A percentile compares a stretch with the other conserved stretches of the same genome.
Evolutionary conservation across 495 filamentous ascomycete species (phyloP).

Genomic region (Pseudevernia furfuracea): DNA sequence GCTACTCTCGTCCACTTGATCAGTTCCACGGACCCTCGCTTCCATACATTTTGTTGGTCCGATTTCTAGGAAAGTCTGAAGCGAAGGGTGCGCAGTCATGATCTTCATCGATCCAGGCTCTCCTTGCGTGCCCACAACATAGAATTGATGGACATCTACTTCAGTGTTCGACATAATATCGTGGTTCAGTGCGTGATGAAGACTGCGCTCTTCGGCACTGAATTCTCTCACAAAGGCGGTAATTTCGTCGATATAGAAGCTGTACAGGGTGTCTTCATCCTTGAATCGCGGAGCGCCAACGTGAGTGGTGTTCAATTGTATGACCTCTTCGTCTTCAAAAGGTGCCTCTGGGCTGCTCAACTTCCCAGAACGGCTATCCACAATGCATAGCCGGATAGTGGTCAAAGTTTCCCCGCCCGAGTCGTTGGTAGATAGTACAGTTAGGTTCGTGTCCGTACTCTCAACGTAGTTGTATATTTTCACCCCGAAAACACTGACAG

Average conservation of each 20-base stretch:
- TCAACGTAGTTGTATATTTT: constrained; percentile 63
- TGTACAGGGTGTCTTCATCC: constrained; percentile 17
- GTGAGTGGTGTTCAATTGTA: constrained; percentile 22
- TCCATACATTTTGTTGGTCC: constrained; percentile 22
- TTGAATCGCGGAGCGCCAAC: constrained; percentile 17
- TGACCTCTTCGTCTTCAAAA: constrained; percentile 23
- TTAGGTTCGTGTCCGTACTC: constrained; percentile 52
- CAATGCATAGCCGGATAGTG: constrained; percentile 30
- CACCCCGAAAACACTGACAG: constrained; percentile 51
- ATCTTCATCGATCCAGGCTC: constrained; percentile 21
- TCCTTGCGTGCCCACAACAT: constrained; percentile 15
- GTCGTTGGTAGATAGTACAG: constrained; percentile 30
- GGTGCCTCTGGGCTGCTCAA: constrained; percentile 23
- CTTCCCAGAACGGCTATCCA: constrained; percentile 25
- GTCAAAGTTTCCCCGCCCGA: constrained; percentile 31
- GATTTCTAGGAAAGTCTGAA: constrained; percentile 18
- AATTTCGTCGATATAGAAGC: constrained; percentile 17
- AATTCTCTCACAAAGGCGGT: constrained; percentile 15
- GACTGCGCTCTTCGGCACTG: constrained; percentile 17
- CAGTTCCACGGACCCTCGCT: constrained; percentile 10
- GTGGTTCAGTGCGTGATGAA: constrained; percentile 16
- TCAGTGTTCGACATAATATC: constrained; percentile 18
- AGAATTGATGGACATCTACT: constrained; percentile 27
- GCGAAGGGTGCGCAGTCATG: constrained; percentile 14
- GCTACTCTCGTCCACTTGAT: constrained; percentile 5